These are phyloP conservation scores for Cymodocea nodosa DNA, from an alignment of 116 monocot species.

Conservation along the genomic window DNA sequence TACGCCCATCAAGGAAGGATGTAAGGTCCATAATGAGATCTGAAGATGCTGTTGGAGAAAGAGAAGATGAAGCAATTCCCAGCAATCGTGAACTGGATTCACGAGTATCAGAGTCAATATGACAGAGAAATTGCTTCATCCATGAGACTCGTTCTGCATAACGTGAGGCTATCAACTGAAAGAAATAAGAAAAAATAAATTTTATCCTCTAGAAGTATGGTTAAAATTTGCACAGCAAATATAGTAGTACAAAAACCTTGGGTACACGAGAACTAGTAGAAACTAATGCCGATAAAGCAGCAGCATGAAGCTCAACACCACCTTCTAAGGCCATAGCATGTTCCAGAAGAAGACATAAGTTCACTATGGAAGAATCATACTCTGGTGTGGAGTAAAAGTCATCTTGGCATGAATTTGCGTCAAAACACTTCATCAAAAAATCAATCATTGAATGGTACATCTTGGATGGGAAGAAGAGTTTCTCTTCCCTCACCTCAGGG, in stretches of 20 bases:
- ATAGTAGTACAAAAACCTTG: slow-evolving; percentile 29
- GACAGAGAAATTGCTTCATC: slow-evolving; percentile 61
- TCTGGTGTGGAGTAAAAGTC: slow-evolving; percentile 13
- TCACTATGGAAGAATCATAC: slow-evolving; percentile 23
- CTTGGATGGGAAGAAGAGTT: slow-evolving; percentile 69
- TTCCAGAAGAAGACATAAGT: slow-evolving; percentile 58
- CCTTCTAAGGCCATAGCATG: slow-evolving; percentile 92
- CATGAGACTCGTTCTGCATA: slow-evolving; percentile 53
- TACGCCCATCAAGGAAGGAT: slow-evolving; percentile 18
- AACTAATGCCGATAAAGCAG: slow-evolving; percentile 69
- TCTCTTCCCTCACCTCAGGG: slow-evolving; percentile 28
- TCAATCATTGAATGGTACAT: slow-evolving; percentile 76
- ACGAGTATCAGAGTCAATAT: slow-evolving; percentile 78
- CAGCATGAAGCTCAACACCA: slow-evolving; percentile 68
- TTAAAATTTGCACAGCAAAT: background rate
- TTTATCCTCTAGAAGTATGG: background rate
- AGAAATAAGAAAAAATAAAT: slow-evolving; percentile 3
- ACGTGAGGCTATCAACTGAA: slow-evolving; percentile 58
- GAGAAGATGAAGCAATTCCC: slow-evolving; percentile 54
- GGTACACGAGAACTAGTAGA: slow-evolving; percentile 55
- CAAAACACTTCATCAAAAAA: slow-evolving; percentile 95
- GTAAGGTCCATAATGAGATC: slow-evolving; percentile 43
- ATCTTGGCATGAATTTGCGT: slow-evolving; percentile 20
- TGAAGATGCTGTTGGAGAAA: slow-evolving; percentile 35
- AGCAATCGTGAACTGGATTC: slow-evolving; percentile 74